Evolutionary conservation across 345 rosid genomes (phyloP).

Genomic region (Mangifera indica): DNA sequence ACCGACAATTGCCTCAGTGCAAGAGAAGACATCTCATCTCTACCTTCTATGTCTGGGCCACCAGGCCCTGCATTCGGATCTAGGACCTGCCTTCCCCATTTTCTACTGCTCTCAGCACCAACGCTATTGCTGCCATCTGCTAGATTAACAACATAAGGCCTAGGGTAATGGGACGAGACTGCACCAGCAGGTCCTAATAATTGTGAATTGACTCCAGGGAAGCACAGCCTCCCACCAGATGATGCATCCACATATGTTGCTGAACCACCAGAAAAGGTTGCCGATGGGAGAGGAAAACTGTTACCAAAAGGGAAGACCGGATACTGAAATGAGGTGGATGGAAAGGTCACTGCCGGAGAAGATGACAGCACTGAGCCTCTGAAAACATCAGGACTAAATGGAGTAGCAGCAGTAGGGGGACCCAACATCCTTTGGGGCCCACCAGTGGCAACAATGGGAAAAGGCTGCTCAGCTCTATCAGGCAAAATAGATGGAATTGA

Average conservation of each 20-base stretch:
- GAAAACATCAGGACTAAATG: constrained; percentile 54
- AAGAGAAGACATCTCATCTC: constrained; percentile 52
- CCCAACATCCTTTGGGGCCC: constrained; percentile 68
- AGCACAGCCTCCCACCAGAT: constrained; percentile 53
- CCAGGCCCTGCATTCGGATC: constrained; percentile 84
- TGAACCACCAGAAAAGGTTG: constrained; percentile 58
- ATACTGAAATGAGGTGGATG: constrained; percentile 67
- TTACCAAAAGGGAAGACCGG: constrained; percentile 59
- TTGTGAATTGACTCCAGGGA: constrained; percentile 63
- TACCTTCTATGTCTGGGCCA: constrained; percentile 56
- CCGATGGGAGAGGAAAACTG: constrained; percentile 53
- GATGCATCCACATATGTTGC: constrained; percentile 64
- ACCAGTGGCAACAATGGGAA: constrained; percentile 48
- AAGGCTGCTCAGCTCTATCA: constrained; percentile 65
- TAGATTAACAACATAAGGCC: constrained; percentile 60
- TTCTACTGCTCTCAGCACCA: constrained; percentile 46
- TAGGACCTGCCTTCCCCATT: constrained; percentile 67
- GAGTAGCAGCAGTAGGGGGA: constrained; percentile 44
- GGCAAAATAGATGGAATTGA: constrained; percentile 55
- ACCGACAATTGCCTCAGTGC: constrained; percentile 51
- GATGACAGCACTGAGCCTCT: constrained; percentile 71
- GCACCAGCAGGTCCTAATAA: constrained; percentile 51
- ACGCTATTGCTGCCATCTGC: constrained; percentile 46
- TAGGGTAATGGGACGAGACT: constrained; percentile 46
- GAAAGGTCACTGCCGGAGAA: constrained; percentile 71